Evolutionary conservation across 192 early-diverging fungal genomes (phyloP), one percentile per base, ranked within the genome.

Genomic region (Piromyces finnis): DNA sequence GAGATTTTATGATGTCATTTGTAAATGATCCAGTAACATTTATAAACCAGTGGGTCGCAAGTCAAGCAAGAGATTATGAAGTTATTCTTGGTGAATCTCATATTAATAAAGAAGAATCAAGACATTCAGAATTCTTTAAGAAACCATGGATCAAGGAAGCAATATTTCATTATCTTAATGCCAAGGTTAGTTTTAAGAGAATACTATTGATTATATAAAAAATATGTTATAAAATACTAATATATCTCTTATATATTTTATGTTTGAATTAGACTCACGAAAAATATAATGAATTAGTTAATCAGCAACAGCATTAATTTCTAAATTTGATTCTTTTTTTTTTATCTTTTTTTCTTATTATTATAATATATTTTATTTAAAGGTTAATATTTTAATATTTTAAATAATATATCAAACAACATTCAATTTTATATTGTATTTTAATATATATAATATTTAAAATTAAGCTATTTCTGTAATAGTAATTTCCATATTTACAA

Each of bases 41-140:
- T 84, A 89, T 96, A 79, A 94, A 96, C 81, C 90, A 93, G 78
- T 99, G 96, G 96, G 89, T 97, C 30, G 94, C 92, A 17, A 93
- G 92, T 83, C 97, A 99, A 88, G 93, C 92, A 81, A 88, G 94
- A 78, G 97, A 99, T 86, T 84, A 98, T 80, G 95, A 97, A 86
- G 82, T 88, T 27, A 90, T 95, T 28, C 81, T 95, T 78, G 94
- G 93, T 29, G 94, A 94, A 80, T 88, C 84, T 27, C 86, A 88
- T 77, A 87, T 94, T 35, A 94, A 94, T 83, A 78, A 88, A 77
- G 94, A 95, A 83, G 94, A 96, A 78, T 88, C 88, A 51, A 84
- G 93, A 78, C 84, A 87, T 16, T 83, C 92, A 6, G 89, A 91
- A 41, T 95, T 95, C 80, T 96, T 91, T 82, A 89, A 92, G 78